Base-by-base conservation (phyloP, 2,329 filamentous ascomycete genomes). In the Teratosphaeriaceae sp. region DNA sequence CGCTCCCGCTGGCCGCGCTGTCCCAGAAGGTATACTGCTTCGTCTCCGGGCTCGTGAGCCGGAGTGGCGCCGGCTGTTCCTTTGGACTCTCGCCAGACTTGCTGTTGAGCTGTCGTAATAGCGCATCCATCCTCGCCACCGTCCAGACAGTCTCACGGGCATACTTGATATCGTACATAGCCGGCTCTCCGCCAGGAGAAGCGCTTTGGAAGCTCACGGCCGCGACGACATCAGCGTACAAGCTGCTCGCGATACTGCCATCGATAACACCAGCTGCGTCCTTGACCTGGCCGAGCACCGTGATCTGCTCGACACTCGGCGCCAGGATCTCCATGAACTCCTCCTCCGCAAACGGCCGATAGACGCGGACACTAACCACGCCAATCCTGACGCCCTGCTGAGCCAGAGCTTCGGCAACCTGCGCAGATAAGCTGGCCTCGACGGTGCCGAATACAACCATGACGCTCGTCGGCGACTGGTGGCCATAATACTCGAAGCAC, bases 1-100 rank as follows among this genome's bases (percentile, higher is more conserved):
- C 73, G 39, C 83, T 76, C 1, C 72, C 67, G 21, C 88, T 88
- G 63, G 81, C 77, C 59, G 95, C 90, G 30, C 85, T 63, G 54
- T 96, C 86, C 88, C 89, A 97, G 76, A 98, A 96, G 11, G 82
- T 83, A 70, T 92, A 97, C 66, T 97, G 85, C 64, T 86, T 77
- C n/a, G 70, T 61, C 49, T 79, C 75, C 36, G 53, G 52, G 42
- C 48, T 53, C 68, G 71, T 64, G 69, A 78, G 30, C 59, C 64
- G 40, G 62, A 53, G 66, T 61, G 29, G 65, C n/a, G n/a, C n/a
- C 59, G 45, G 59, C 23, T 50, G 66, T 34, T 58, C 50, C 13
- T 62, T 57, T 24, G 63, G 62, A 11, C 60, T 56, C 18, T 67
- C 58, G 24, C 60, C 61, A 33, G 53, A 41, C 54, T 68, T 67